A percentile compares a stretch with the other conserved stretches of the same genome.
Conservation (phyloP, 2,329 filamentous ascomycete species). For the Cladosporium colombiae region DNA sequence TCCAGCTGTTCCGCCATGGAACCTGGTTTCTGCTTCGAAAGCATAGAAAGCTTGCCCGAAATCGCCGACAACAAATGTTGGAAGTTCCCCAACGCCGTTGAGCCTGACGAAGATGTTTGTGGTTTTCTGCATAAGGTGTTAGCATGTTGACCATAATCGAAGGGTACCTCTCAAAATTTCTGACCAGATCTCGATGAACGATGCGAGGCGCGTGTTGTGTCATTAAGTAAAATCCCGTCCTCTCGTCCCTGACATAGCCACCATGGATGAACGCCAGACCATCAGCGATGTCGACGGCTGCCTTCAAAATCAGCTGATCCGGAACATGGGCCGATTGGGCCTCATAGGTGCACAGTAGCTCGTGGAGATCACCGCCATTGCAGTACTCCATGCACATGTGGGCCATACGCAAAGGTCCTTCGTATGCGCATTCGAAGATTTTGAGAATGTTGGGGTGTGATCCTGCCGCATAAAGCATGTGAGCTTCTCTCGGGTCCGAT, state of each 20-base stretch:
- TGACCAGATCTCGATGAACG: slow-evolving; percentile 28
- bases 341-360: slow-evolving; percentile 21
- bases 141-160: background rate
- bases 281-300: slow-evolving; percentile 28
- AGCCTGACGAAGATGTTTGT: slow-evolving; percentile 29
- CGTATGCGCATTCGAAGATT: background rate
- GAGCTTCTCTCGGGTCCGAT: background rate
- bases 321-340: slow-evolving; percentile 3
- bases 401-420: background rate
- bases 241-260: slow-evolving; percentile 21
- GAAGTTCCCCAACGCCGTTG: slow-evolving; percentile 13
- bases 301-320: slow-evolving; percentile 27
- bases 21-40: background rate
- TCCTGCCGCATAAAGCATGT: background rate
- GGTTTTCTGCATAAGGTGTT: slow-evolving; percentile 15
- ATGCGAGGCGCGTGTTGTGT: slow-evolving; percentile 18
- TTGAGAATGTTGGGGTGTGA: background rate
- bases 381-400: slow-evolving; percentile 24
- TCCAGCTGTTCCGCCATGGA: background rate
- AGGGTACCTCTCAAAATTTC: background rate
- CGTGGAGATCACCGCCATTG: slow-evolving; percentile 27
- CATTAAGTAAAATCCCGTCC: background rate
- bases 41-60: slow-evolving; percentile 25
- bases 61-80: slow-evolving; percentile 29
- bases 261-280: slow-evolving; percentile 32